Base-by-base conservation (phyloP, 2,329 filamentous ascomycete species). In the Exophiala phaeomuriformis region DNA sequence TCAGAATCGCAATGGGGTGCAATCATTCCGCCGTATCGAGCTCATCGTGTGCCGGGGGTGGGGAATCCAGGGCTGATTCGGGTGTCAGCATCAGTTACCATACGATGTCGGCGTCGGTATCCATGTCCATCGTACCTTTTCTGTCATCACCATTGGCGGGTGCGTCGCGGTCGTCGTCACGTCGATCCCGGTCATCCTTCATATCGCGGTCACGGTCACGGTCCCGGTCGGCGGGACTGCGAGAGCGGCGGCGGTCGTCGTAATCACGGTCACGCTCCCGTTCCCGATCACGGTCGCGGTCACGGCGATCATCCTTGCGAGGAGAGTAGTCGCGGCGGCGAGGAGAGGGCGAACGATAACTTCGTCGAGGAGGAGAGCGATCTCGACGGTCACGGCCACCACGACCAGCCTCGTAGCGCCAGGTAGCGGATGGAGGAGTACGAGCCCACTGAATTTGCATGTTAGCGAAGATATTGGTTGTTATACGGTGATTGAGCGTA, bases 401-500 rank as follows among this genome's bases (percentile, higher is more conserved):
- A 47, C 52, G 53, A 49, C 51, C 91, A 63, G 89, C 90, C 72
- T 96, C 93, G 69, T 98, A 98, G 58, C 93, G 88, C 93, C 93
- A 98, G 31, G 90, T 97, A 49, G 93, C 93, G 63, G 93, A 97
- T 47, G 93, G 93, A 66, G 93, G 93, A 66, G 93, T 98, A 65
- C 93, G 88, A 66, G 93, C 93, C 93, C 93, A 98, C 93, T 98
- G 61, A 5, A 12, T 7, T 45, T 7, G 8, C 4, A 31, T 31
- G 49, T 57, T 12, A 49, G 42, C 35, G 47, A 32, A 12, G 12
- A 41, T 19, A 36, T 27, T 3, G 9, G 31, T 39, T 31, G n/a
- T 35, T 31, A 3, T 40, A 5, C 12, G 30, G n/a, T 10, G 29
- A 28, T 28, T 29, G 27, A 43, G 64, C 80, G 63, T 75, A 95